Base-by-base conservation (phyloP, 768 basidiomycete species). In the Coprinopsis sp. region DNA sequence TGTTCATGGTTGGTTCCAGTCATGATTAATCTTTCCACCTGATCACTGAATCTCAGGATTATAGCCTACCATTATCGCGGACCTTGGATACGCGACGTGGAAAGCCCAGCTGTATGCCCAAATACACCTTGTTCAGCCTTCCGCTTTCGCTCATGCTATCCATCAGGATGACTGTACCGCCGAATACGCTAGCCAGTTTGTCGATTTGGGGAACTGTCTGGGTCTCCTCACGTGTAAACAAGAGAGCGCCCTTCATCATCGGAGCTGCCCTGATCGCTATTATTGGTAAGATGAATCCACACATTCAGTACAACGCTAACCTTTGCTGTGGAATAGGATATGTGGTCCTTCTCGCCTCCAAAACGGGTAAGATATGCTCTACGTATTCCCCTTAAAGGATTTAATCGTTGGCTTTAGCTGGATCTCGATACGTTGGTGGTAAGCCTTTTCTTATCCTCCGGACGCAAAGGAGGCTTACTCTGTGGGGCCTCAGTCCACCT, bases 11-110 rank as follows among this genome's bases (percentile, higher is more conserved):
- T 51, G 27, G 21, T 3, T 24, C 46, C 28, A 4, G 22, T 37
- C n/a, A 28, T 12, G 4, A 23, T 16, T 19, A 24, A 28, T 21
- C 24, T 19, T 37, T 16, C 2, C 18, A 46, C 36, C 30, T 45
- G 7, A 16, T 16, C 34, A n/a, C 21, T 21, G 8, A 19, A 25
- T 25, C 16, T 5, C 24, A 10, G n/a, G n/a, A n/a, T n/a, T 56
- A 34, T 49, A 79, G 75, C 81, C 81, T 3, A 78, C 79, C 1
- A 81, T 83, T 49, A 79, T 83, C 46, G 68, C 74, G 3, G 67
- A 64, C 2, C 68, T 83, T 3, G 81, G 82, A 19, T 82, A 75
- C 52, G 56, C 71, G 42, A 74, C 71, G 30, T 81, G 81, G 81
- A 67, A 81, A 58, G 79, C 78, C 21, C 78, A 82, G 56, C 50